Conservation (phyloP, 1,139 yeast species). For the Zygosaccharomyces sapae region DNA sequence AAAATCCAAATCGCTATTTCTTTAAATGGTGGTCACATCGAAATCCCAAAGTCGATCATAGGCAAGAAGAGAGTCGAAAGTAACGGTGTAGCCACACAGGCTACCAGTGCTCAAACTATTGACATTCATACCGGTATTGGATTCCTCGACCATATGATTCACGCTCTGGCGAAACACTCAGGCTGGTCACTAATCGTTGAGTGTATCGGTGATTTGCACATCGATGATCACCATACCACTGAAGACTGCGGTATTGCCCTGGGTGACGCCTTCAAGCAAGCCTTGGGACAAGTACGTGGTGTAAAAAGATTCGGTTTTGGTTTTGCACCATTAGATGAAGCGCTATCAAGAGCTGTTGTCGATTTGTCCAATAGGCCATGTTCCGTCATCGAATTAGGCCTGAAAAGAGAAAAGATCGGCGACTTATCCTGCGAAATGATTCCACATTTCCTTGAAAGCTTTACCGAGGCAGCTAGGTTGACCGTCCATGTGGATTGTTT, state of each 20-base stretch:
- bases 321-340: slow-evolving; percentile 95
- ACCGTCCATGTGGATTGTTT: slow-evolving; percentile 93
- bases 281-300: slow-evolving; percentile 85
- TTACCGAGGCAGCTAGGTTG: slow-evolving; percentile 86
- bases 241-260: slow-evolving; percentile 93
- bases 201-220: slow-evolving; percentile 90
- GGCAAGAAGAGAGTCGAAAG: slow-evolving; percentile 21
- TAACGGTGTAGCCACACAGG: slow-evolving; percentile 47
- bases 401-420: slow-evolving; percentile 89
- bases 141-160: slow-evolving; percentile 94
- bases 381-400: slow-evolving; percentile 83
- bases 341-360: slow-evolving; percentile 88
- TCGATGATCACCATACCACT: slow-evolving; percentile 95
- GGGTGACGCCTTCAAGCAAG: slow-evolving; percentile 84
- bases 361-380: slow-evolving; percentile 90
- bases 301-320: slow-evolving; percentile 92
- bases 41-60: slow-evolving; percentile 52
- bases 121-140: slow-evolving; percentile 89
- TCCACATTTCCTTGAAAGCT: slow-evolving; percentile 90
- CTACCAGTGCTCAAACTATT: slow-evolving; percentile 62
- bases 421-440: slow-evolving; percentile 93
- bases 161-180: slow-evolving; percentile 91
- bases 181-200: slow-evolving; percentile 92
- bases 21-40: slow-evolving; percentile 76
- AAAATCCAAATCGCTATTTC: slow-evolving; percentile 81